Conservation (phyloP, 164 flowering plant genomes). For the grape (Vitis vinifera) region DNA sequence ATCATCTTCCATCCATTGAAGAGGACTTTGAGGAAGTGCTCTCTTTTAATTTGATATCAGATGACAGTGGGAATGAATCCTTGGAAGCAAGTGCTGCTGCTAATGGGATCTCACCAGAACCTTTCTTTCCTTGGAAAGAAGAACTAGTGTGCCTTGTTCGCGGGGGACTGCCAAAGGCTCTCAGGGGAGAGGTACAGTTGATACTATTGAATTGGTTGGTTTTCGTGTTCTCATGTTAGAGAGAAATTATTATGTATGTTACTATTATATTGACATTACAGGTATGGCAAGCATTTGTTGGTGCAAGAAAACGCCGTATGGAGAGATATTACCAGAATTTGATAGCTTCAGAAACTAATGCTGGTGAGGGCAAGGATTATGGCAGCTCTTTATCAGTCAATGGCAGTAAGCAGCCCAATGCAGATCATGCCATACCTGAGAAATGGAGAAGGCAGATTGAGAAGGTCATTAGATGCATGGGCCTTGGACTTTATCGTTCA, state of each 20-base stretch:
- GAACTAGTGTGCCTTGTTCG: constrained; percentile 85
- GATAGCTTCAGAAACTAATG: constrained; percentile 41
- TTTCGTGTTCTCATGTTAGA: background rate
- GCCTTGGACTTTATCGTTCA: constrained; percentile 46
- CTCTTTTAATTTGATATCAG: constrained; percentile 48
- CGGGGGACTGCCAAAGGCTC: constrained; percentile 94
- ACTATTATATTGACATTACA: constrained; percentile 23
- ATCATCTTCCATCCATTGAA: constrained; percentile 26
- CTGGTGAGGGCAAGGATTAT: constrained; percentile 26
- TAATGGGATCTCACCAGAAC: constrained; percentile 30
- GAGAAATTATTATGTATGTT: background rate
- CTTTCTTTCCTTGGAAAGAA: constrained; percentile 65
- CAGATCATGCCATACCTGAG: constrained; percentile 26
- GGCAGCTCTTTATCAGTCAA: constrained; percentile 9
- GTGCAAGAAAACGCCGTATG: constrained; percentile 65
- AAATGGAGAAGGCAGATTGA: constrained; percentile 96
- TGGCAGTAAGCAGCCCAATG: no score
- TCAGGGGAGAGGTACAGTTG: constrained; percentile 85
- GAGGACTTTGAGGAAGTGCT: constrained; percentile 60
- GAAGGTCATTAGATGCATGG: constrained; percentile 73
- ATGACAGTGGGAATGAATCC: constrained; percentile 25
- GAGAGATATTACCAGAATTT: constrained; percentile 76
- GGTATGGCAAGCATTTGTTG: constrained; percentile 99
- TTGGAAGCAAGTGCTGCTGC: constrained; percentile 12
- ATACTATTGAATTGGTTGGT: background rate